A percentile compares a stretch with the other conserved stretches of the same genome.
phyloP scores from a whole-genome alignment of 768 basidiomycete genomes.

The Postia placenta region DNA sequence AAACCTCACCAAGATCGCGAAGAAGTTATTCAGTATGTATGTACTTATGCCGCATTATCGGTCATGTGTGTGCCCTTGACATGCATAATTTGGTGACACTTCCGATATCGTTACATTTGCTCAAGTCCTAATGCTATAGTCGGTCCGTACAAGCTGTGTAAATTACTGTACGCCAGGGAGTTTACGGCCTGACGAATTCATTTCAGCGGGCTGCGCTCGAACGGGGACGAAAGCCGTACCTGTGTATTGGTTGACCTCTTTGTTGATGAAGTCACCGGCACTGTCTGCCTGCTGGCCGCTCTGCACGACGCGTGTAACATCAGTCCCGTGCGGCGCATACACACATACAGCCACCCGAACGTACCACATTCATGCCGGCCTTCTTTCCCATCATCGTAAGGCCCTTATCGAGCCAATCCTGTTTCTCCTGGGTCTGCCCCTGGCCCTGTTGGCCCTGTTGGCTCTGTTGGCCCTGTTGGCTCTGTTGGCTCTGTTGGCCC shows the following conservation, averaged over 20 bases:
- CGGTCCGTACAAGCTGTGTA: no score
- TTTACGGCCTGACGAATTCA: slow-evolving; percentile 13
- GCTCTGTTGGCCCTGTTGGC: slow-evolving; percentile 1
- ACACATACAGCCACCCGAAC: no score
- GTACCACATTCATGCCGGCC: slow-evolving; percentile 18
- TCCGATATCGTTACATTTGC: no score
- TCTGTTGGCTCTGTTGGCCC: slow-evolving; percentile 5
- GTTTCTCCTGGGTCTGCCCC: no score
- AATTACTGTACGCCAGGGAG: slow-evolving; percentile 20
- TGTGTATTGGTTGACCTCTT: slow-evolving; percentile 14
- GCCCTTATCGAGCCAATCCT: slow-evolving; percentile 26
- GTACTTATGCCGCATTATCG: no score
- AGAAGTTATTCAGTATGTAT: no score
- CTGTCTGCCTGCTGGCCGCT: slow-evolving; percentile 21
- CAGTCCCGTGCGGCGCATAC: no score
- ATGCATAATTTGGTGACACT: no score
- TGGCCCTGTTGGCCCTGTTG: slow-evolving; percentile 7
- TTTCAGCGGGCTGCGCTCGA: background rate
- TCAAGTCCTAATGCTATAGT: no score
- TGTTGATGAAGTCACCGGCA: slow-evolving; percentile 21
- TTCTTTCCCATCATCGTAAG: slow-evolving; percentile 17
- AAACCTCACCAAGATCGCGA: no score
- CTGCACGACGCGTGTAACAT: slow-evolving; percentile 4
- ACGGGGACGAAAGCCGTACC: slow-evolving; percentile 10
- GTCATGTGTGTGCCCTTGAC: no score